Conservation (phyloP, 441 rosid species). For the Dalechampia spathulata region DNA sequence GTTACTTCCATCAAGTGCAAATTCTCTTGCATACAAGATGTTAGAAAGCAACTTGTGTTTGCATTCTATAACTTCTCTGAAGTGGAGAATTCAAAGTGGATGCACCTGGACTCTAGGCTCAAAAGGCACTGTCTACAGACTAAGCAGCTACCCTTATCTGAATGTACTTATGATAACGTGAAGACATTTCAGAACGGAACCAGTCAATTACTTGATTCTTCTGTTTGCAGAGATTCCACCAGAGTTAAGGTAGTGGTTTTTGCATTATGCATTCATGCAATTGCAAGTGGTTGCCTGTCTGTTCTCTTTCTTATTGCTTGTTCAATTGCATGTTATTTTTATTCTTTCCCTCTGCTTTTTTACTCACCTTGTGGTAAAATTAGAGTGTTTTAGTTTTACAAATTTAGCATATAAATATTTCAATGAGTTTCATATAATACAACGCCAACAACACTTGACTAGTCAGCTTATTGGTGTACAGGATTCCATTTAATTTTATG, state of each 20-base stretch:
- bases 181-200: conserved; percentile 47
- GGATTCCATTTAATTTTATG: neutral
- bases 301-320: neutral
- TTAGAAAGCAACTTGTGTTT: conserved; percentile 54
- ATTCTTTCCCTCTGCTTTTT: no score
- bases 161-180: conserved; percentile 57
- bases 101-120: conserved; percentile 41
- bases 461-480: neutral
- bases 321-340: neutral
- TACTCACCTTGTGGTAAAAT: no score
- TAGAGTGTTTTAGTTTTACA: no score
- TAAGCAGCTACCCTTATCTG: conserved; percentile 53
- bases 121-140: conserved; percentile 43
- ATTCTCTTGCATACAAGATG: conserved; percentile 43
- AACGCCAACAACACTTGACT: neutral
- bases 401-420: no score
- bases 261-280: neutral
- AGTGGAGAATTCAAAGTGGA: conserved; percentile 57
- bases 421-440: no score
- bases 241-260: conserved; percentile 36
- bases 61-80: conserved; percentile 48
- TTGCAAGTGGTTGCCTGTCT: neutral
- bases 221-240: conserved; percentile 19
- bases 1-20: conserved; percentile 68
- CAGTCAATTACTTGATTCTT: conserved; percentile 16